These are phyloP conservation scores for Diaporthe nobilis DNA, from an alignment of 2,329 filamentous ascomycete genomes.

Conservation along the genomic window DNA sequence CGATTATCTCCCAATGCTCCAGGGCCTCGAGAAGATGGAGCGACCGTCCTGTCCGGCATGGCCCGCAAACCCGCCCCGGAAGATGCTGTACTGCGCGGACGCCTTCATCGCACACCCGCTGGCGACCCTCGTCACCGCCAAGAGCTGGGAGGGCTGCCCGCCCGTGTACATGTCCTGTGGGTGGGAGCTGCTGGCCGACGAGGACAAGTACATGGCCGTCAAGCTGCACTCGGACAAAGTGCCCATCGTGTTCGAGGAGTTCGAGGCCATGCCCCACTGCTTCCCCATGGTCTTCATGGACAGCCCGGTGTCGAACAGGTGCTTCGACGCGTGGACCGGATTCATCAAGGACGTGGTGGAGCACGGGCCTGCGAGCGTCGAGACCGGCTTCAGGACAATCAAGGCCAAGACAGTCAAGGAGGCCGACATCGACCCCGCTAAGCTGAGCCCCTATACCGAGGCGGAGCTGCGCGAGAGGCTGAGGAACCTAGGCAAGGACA, in stretches of 20 bases:
- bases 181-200: conserved; percentile 80
- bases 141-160: conserved; percentile 72
- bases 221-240: conserved; percentile 71
- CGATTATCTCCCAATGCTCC: conserved; percentile 73
- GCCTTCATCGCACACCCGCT: conserved; percentile 75
- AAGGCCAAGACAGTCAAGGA: conserved; percentile 67
- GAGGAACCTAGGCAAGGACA: conserved; percentile 47
- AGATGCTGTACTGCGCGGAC: conserved; percentile 69
- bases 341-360: conserved; percentile 66
- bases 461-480: conserved; percentile 60
- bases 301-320: conserved; percentile 62
- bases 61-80: conserved; percentile 69
- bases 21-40: conserved; percentile 48
- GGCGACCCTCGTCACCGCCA: conserved; percentile 71
- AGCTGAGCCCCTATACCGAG: conserved; percentile 59
- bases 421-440: conserved; percentile 57
- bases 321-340: conserved; percentile 67
- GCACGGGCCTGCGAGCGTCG: conserved; percentile 49
- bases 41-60: conserved; percentile 66
- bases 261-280: conserved; percentile 85
- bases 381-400: conserved; percentile 60
- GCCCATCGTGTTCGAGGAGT: conserved; percentile 77
- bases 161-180: conserved; percentile 79
- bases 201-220: conserved; percentile 72
- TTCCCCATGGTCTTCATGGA: conserved; percentile 72